phyloP scores from a whole-genome alignment of 2,329 filamentous ascomycete genomes.

The Hypocreales sp. region DNA sequence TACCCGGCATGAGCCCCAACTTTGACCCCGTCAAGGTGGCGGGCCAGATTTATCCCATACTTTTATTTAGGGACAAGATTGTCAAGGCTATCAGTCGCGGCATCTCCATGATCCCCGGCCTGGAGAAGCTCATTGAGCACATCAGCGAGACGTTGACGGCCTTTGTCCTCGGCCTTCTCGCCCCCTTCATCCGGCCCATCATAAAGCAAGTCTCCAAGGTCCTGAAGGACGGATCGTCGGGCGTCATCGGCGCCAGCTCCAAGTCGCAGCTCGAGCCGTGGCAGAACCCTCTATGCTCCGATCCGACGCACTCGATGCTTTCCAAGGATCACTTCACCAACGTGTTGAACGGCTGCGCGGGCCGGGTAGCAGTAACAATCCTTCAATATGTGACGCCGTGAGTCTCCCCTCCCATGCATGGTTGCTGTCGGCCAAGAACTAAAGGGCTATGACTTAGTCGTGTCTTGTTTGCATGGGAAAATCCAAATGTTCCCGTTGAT shows the following conservation, averaged over 20 bases:
- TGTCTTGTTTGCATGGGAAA: constrained; percentile 84
- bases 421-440: constrained; percentile 1
- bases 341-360: constrained; percentile 61
- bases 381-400: constrained; percentile 75
- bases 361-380: constrained; percentile 56
- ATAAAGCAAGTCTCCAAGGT: constrained; percentile 75
- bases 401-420: constrained; percentile 12
- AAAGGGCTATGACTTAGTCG: no score
- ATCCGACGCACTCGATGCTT: constrained; percentile 71
- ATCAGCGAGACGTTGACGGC: constrained; percentile 87
- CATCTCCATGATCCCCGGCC: constrained; percentile 81
- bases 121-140: constrained; percentile 81
- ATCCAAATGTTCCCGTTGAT: constrained; percentile 65
- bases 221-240: constrained; percentile 72
- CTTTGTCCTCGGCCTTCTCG: constrained; percentile 79
- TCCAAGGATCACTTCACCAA: constrained; percentile 79
- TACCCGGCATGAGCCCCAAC: constrained; percentile 58
- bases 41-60: constrained; percentile 81
- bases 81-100: constrained; percentile 73
- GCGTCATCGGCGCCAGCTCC: constrained; percentile 50
- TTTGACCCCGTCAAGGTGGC: constrained; percentile 69
- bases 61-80: constrained; percentile 86
- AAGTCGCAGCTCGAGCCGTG: constrained; percentile 67
- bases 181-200: constrained; percentile 83
- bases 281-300: constrained; percentile 58